phyloP scores from a whole-genome alignment of 2,329 filamentous ascomycete genomes.

The Zymoseptoria tritici region DNA sequence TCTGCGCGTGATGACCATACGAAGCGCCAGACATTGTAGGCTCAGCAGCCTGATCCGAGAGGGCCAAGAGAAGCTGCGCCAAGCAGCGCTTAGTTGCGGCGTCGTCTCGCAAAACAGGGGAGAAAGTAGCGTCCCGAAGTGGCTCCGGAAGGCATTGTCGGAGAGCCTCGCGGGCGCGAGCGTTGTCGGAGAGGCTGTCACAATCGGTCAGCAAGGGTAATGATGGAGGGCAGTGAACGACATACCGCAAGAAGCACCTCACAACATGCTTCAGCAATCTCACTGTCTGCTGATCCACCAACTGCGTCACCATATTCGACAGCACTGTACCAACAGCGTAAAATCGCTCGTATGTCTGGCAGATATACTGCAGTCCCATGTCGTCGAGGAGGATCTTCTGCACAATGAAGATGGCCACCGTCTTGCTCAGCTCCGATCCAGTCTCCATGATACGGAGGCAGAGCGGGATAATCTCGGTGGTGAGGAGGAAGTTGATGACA shows the following conservation, averaged over 20 bases:
- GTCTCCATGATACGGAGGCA: conserved; percentile 99
- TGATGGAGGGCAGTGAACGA: conserved; percentile 10
- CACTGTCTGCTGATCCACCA: conserved; percentile 96
- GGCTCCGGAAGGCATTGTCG: conserved; percentile 94
- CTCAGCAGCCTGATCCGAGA: conserved; percentile 58
- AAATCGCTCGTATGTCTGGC: conserved; percentile 96
- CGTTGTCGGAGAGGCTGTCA: conserved; percentile 82
- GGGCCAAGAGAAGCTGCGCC: conserved; percentile 91
- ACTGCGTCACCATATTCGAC: conserved; percentile 96
- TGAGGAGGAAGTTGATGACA: conserved; percentile 97
- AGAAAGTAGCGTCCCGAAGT: conserved; percentile 97
- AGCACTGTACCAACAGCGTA: conserved; percentile 96
- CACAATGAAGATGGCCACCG: conserved; percentile 97
- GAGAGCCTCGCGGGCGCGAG: conserved; percentile 85
- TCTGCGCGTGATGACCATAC: neutral
- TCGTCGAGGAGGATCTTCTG: conserved; percentile 98
- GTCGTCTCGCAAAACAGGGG: conserved; percentile 89
- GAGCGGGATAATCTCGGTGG: conserved; percentile 95
- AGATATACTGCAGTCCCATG: conserved; percentile 94
- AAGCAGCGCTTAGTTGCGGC: conserved; percentile 96
- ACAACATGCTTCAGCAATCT: conserved; percentile 95
- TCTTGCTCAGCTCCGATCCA: conserved; percentile 95
- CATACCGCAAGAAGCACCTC: conserved; percentile 86
- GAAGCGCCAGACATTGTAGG: conserved; percentile 19
- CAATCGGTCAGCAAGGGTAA: conserved; percentile 4